These are phyloP conservation scores for Orbilia ellipsospora DNA, from an alignment of 2,329 filamentous ascomycete genomes.

Conservation along the genomic window DNA sequence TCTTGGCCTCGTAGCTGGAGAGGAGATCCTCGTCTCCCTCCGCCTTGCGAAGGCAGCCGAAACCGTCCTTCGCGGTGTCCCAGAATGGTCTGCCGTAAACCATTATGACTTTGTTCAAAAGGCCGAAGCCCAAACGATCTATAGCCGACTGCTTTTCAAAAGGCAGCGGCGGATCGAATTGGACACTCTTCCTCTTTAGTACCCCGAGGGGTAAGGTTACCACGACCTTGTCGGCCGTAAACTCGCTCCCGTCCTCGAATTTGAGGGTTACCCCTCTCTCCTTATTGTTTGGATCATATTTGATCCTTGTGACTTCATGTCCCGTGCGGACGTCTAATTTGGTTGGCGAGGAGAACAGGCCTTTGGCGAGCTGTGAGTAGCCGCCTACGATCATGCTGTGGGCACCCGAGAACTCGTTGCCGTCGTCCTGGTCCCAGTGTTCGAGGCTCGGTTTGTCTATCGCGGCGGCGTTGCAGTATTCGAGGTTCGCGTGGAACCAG, in stretches of 20 bases:
- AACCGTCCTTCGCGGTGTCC: slow-evolving; percentile 90
- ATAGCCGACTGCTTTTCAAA: slow-evolving; percentile 85
- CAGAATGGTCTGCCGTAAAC: slow-evolving; percentile 92
- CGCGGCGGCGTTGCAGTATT: slow-evolving; percentile 95
- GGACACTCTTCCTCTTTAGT: slow-evolving; percentile 80
- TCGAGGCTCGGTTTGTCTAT: slow-evolving; percentile 86
- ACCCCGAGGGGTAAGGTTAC: slow-evolving; percentile 91
- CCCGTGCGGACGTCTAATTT: slow-evolving; percentile 81
- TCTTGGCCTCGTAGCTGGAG: slow-evolving; percentile 57
- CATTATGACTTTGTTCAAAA: slow-evolving; percentile 93
- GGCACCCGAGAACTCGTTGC: slow-evolving; percentile 95
- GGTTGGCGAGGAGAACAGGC: slow-evolving; percentile 79
- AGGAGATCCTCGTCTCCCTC: slow-evolving; percentile 56
- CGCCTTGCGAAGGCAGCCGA: slow-evolving; percentile 85
- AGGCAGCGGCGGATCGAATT: slow-evolving; percentile 92
- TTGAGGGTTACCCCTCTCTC: slow-evolving; percentile 56
- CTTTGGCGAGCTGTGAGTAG: slow-evolving; percentile 92
- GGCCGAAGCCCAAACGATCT: slow-evolving; percentile 85
- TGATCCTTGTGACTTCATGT: slow-evolving; percentile 77
- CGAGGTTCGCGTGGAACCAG: slow-evolving; percentile 97
- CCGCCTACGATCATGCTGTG: slow-evolving; percentile 94
- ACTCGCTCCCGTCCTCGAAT: slow-evolving; percentile 66
- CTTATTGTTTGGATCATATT: slow-evolving; percentile 66
- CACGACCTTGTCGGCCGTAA: slow-evolving; percentile 91
- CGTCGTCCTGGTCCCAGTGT: slow-evolving; percentile 96